Evolutionary conservation across 371 early-diverging fungal species (phyloP), one percentile per base, ranked within the genome.

Genomic region (Dichotomocladium elegans): DNA sequence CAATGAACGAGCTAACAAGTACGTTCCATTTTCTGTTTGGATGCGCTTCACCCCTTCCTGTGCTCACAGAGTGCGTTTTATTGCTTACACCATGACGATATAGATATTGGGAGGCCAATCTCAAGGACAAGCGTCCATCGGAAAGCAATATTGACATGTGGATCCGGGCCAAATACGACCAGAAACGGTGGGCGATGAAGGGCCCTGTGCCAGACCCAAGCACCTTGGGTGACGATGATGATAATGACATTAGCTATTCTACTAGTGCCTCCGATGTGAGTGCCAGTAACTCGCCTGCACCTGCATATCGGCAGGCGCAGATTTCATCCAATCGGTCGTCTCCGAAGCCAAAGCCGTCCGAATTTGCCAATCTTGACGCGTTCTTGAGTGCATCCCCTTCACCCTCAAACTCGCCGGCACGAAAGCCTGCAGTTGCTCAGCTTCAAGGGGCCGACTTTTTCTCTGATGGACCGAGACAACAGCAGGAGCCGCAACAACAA

Each of bases 131-230:
- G 48, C 61, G 72, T 45, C 70, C 81, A 42, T 53, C 70, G 48
- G 68, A 79, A 66, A 72, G 81, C 45, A 87, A 82, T 53, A 86
- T 93, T 51, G 92, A 92, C 30, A 65, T 77, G 48, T 94, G 86
- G 83, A 94, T 94, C 49, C 77, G 91, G 43, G 74, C 81, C 31
- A 94, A 94, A 63, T 94, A 94, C 61, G 92, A 92, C 35, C 74
- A 85, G 55, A 91, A 89, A 63, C 80, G 83, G 60, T 91, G 84
- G 74, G 86, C 85, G 5, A 76, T 67, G 76, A 78, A 79, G 44
- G 89, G 88, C 0, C 73, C 85, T 22, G 66, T 90, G 37, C 89
- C 92, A 37, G 87, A 90, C 58, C 90, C 89, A 11, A 82, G 77
- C 14, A 82, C 84, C 3, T 55, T 89, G 22, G 79, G 76, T 37